These are phyloP conservation scores for Chenopodium suecicum DNA, from an alignment of 148 eudicot genomes.

Conservation along the genomic window DNA sequence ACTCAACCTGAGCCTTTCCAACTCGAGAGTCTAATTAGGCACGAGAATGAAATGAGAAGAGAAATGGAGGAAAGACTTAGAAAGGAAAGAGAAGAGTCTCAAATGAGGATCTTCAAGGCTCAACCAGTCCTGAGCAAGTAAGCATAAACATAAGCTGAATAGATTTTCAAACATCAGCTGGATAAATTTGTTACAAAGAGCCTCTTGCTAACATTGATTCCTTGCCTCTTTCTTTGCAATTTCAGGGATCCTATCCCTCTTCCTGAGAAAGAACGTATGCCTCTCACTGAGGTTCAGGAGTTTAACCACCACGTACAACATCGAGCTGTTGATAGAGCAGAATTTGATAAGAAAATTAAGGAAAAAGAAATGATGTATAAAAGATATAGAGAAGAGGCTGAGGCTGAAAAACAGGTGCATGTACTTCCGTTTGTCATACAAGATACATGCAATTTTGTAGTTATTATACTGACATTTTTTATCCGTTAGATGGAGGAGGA, in stretches of 20 bases:
- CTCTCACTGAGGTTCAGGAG: slow-evolving; percentile 80
- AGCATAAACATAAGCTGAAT: neutral
- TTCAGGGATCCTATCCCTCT: slow-evolving; percentile 86
- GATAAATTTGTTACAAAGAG: neutral
- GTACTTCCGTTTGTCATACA: too few species aligned
- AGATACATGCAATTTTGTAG: neutral
- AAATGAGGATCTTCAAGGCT: slow-evolving; percentile 77
- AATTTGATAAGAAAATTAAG: slow-evolving; percentile 85
- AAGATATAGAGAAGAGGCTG: slow-evolving; percentile 91
- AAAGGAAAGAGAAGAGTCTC: slow-evolving; percentile 78
- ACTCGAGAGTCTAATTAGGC: slow-evolving; percentile 76
- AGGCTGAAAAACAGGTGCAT: slow-evolving; percentile 73
- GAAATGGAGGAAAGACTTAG: slow-evolving; percentile 80
- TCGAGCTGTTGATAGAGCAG: slow-evolving; percentile 86
- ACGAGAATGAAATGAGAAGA: slow-evolving; percentile 78
- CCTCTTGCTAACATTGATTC: neutral
- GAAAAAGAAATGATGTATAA: slow-evolving; percentile 81
- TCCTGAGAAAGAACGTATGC: slow-evolving; percentile 79
- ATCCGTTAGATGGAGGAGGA: slow-evolving; percentile 88
- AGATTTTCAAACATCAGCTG: neutral
- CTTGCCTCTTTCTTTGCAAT: neutral
- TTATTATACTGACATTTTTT: neutral
- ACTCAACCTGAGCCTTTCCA: slow-evolving; percentile 89
- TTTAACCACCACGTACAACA: slow-evolving; percentile 72
- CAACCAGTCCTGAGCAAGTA: slow-evolving; percentile 88